Base-by-base conservation (phyloP, 768 basidiomycete genomes). In the Boletellus ananiceps region DNA sequence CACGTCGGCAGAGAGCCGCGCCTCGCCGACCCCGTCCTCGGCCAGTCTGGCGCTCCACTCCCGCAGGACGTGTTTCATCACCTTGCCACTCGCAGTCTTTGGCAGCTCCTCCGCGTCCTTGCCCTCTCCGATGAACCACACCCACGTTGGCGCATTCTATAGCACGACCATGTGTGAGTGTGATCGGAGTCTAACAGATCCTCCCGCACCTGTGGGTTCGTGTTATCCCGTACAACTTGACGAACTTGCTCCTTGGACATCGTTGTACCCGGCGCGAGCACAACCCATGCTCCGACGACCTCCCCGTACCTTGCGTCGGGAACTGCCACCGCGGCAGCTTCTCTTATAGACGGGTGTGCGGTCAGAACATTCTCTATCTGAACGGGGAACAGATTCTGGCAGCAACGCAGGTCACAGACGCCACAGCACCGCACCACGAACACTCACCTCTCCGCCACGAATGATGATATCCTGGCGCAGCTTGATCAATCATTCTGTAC, bases 11-110 rank as follows among this genome's bases (percentile, higher is more conserved):
- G 8, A 11, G 14, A 8, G 14, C 14, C 29, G 11, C 14, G 48
- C 50, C 35, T 12, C 36, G 33, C 84, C 84, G 29, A 79, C 56
- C 6, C 67, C 67, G 44, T 68, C 72, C 57, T 66, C 57, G 21
- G 75, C 80, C 35, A 86, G 59, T 8, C 79, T 75, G 37, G 70
- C 73, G 60, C 83, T 80, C 88, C 88, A 89, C 18, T 72, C 68
- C 27, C 89, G 72, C 39, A 93, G 62, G 3, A 90, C 60, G 62
- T 89, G 86, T 69, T 92, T 93, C 83, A 81, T 80, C 37, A 93
- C 82, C 64, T 93, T 93, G 35, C 89, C 89, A 55, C 88, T 92
- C 13, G 86, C 88, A 9, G 90, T 93, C 72, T 88, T 90, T 1
- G 90, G 89, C 8, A 91, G 62, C 54, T 88, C 83, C 8, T 61